Conservation (phyloP, 805 yeast genomes). For the Starmerella bacillaris region DNA sequence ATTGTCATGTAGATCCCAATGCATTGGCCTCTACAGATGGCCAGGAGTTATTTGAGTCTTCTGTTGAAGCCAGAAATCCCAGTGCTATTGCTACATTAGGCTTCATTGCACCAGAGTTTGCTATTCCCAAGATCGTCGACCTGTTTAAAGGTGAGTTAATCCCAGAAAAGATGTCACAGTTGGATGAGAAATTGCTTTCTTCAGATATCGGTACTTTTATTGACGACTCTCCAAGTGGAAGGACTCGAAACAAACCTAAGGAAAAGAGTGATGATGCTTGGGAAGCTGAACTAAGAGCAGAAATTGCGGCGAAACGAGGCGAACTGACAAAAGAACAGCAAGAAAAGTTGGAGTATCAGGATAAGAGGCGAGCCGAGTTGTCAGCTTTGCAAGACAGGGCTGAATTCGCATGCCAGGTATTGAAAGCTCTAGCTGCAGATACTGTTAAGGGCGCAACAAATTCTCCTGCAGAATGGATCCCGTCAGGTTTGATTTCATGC, state of each 20-base stretch:
- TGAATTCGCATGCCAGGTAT: slow-evolving; percentile 34
- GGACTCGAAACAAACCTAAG: slow-evolving; percentile 14
- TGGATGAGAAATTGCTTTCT: slow-evolving; percentile 25
- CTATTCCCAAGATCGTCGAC: slow-evolving; percentile 34
- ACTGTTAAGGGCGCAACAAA: slow-evolving; percentile 38
- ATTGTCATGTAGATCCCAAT: slow-evolving; percentile 49
- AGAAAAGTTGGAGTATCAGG: slow-evolving; percentile 44
- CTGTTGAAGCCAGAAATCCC: slow-evolving; percentile 18
- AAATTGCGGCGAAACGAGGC: slow-evolving; percentile 40
- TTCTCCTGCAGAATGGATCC: slow-evolving; percentile 54
- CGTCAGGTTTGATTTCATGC: slow-evolving; percentile 38
- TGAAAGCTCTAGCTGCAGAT: slow-evolving; percentile 32
- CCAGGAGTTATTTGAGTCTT: slow-evolving; percentile 16
- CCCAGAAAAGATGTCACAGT: slow-evolving; percentile 26
- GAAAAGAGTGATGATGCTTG: slow-evolving; percentile 40
- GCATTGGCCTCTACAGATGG: slow-evolving; percentile 25
- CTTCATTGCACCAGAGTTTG: slow-evolving; percentile 38
- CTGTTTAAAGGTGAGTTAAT: slow-evolving; percentile 31
- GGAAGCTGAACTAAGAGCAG: slow-evolving; percentile 72
- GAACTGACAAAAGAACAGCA: slow-evolving; percentile 64
- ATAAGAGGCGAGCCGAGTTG: slow-evolving; percentile 34
- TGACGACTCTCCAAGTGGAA: slow-evolving; percentile 51
- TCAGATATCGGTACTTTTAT: slow-evolving; percentile 24
- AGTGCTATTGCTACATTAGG: slow-evolving; percentile 28
- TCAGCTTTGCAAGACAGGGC: slow-evolving; percentile 24